These are phyloP conservation scores for Allomyces javanicus DNA, from an alignment of 192 early-diverging fungal genomes.

Conservation along the genomic window DNA sequence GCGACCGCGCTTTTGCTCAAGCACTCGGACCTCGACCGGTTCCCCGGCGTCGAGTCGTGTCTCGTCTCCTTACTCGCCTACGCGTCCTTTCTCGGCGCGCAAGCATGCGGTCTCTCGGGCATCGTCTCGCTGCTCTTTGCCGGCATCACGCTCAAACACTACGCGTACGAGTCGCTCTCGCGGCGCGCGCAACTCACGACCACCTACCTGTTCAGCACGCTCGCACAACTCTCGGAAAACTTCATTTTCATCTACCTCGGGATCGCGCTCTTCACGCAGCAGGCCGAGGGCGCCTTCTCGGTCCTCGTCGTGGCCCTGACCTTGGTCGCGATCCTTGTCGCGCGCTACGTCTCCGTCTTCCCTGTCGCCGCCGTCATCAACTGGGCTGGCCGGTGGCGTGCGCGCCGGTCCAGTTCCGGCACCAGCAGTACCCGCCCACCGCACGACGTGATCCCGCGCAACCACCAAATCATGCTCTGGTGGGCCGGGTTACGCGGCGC, in stretches of 20 bases:
- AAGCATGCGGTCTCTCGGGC: slow-evolving; percentile 67
- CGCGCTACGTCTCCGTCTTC: slow-evolving; percentile 67
- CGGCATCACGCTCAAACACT: slow-evolving; percentile 81
- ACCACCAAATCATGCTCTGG: slow-evolving; percentile 82
- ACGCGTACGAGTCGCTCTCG: slow-evolving; percentile 81
- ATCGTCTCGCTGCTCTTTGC: slow-evolving; percentile 89
- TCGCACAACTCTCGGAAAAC: slow-evolving; percentile 82
- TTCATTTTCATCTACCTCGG: slow-evolving; percentile 97
- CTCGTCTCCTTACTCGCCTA: slow-evolving; percentile 72
- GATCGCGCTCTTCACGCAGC: slow-evolving; percentile 70
- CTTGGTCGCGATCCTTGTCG: slow-evolving; percentile 60
- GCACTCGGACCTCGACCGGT: slow-evolving; percentile 61
- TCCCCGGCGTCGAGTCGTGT: slow-evolving; percentile 70
- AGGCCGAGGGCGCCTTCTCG: slow-evolving; percentile 5
- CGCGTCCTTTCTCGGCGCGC: slow-evolving; percentile 79
- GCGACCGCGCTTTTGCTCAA: slow-evolving; percentile 69
- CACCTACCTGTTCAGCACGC: slow-evolving; percentile 77
- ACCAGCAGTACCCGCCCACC: background rate
- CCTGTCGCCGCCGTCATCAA: slow-evolving; percentile 73
- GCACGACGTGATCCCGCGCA: slow-evolving; percentile 17
- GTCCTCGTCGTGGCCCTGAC: background rate
- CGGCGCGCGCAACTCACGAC: slow-evolving; percentile 55
- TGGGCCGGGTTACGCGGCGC: slow-evolving; percentile 92
- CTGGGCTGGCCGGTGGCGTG: slow-evolving; percentile 22
- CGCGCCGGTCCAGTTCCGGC: slow-evolving; percentile 5